phyloP scores from a whole-genome alignment of 345 rosid species.

The Ricinus communis region DNA sequence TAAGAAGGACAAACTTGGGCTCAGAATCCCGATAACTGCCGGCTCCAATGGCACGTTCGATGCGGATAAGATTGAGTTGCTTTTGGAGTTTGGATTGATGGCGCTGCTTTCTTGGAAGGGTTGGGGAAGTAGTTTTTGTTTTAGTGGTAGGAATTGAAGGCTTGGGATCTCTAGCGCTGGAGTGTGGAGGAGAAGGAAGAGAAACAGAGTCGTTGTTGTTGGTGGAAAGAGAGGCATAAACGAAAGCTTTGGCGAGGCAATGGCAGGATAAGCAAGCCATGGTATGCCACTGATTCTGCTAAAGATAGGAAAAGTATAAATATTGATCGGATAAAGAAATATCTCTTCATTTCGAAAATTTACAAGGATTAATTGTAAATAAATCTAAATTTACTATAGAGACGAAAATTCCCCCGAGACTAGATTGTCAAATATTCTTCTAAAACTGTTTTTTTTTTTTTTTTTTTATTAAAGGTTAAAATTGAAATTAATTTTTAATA shows the following conservation, averaged over 20 bases:
- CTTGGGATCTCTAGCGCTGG: constrained; percentile 2
- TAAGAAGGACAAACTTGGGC: constrained; percentile 32
- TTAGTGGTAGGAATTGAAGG: constrained; percentile 1
- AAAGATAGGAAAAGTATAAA: neutral
- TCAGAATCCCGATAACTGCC: constrained; percentile 76
- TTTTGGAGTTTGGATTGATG: constrained; percentile 11
- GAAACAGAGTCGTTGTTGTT: constrained; percentile 5
- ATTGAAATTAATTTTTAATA: no score
- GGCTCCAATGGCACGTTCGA: constrained; percentile 82
- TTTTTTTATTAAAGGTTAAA: no score
- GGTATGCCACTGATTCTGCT: neutral
- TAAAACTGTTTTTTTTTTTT: no score
- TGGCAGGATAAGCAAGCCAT: constrained; percentile 26
- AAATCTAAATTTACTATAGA: no score
- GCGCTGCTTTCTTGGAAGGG: neutral
- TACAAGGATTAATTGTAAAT: no score
- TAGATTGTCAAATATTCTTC: no score
- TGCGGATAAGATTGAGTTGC: constrained; percentile 45
- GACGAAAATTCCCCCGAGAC: no score
- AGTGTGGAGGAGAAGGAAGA: constrained; percentile 10
- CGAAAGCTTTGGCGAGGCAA: neutral
- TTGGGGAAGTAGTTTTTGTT: neutral
- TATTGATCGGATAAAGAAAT: no score
- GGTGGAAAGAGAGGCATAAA: constrained; percentile 3
- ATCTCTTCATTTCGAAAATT: no score